A percentile compares a stretch with the other conserved stretches of the same genome.
Conservation (phyloP, 2,329 filamentous ascomycete genomes). For the Exutisphaerella laricina region DNA sequence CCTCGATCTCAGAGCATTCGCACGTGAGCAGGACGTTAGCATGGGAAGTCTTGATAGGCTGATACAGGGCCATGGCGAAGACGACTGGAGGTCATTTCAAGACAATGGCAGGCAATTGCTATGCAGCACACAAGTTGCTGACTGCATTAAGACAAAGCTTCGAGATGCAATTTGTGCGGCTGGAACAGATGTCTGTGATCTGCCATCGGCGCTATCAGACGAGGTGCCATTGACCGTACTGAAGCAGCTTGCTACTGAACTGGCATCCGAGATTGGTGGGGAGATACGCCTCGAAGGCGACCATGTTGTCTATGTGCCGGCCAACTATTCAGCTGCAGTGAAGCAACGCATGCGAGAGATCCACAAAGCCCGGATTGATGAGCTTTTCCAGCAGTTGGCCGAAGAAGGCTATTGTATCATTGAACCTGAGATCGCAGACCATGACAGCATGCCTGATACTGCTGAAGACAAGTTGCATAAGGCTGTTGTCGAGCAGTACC, state of each 20-base stretch:
- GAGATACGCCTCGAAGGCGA: conserved; percentile 7
- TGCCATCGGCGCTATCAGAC: conserved; percentile 6
- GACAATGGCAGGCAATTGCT: conserved; percentile 2
- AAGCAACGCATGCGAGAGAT: conserved; percentile 4
- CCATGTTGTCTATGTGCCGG: conserved; percentile 8
- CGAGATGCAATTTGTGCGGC: conserved; percentile 6
- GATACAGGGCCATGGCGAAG: background rate
- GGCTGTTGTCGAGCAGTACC: background rate
- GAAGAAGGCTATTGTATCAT: conserved; percentile 8
- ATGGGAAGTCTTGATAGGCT: conserved; percentile 2
- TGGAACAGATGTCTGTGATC: conserved; percentile 11
- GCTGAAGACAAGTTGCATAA: background rate
- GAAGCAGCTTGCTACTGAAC: background rate
- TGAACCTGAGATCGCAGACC: background rate
- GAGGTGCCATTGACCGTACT: conserved; percentile 6
- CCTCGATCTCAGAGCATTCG: conserved; percentile 8
- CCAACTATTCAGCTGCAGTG: conserved; percentile 9
- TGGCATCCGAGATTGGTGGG: conserved; percentile 5
- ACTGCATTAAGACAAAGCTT: conserved; percentile 4
- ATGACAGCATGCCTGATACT: background rate
- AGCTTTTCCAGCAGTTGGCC: conserved; percentile 4
- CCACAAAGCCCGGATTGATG: conserved; percentile 1
- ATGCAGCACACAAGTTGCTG: conserved; percentile 1
- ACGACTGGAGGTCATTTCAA: conserved; percentile 5
- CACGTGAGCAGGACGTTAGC: conserved; percentile 4